Evolutionary conservation across 306 rosid genomes (phyloP).

Genomic region (Quercus mongolica): DNA sequence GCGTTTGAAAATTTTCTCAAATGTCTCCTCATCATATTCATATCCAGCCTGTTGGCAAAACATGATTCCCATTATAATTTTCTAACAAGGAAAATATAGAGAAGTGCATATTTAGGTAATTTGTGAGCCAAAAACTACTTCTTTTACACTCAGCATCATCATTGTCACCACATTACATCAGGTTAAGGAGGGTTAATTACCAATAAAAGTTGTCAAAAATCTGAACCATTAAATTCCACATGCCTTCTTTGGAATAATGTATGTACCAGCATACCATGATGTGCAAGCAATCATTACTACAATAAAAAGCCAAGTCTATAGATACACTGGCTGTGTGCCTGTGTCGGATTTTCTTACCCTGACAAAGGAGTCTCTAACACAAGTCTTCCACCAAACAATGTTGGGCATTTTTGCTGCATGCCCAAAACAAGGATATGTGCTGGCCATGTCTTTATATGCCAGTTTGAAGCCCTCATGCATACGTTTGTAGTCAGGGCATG

Average conservation of each 20-base stretch:
- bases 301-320: conserved; percentile 1
- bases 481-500: conserved; percentile 90
- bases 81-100: not conserved
- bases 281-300: conserved; percentile 2
- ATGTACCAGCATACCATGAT: not conserved
- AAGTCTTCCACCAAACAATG: conserved; percentile 89
- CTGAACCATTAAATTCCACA: conserved; percentile 4
- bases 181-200: not conserved
- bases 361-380: conserved; percentile 83
- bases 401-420: conserved; percentile 83
- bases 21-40: conserved; percentile 91
- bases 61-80: conserved; percentile 5
- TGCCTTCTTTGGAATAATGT: not conserved
- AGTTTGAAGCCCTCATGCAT: conserved; percentile 85
- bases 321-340: not conserved
- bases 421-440: conserved; percentile 83
- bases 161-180: not conserved
- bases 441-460: conserved; percentile 90
- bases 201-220: not conserved
- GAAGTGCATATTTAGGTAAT: not conserved
- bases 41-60: conserved; percentile 82
- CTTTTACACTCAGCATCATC: not conserved
- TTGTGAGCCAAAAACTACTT: not conserved
- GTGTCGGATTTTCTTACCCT: conserved; percentile 56
- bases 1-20: conserved; percentile 89